A percentile compares a stretch with the other conserved stretches of the same genome.
Evolutionary conservation across 495 filamentous ascomycete genomes (phyloP).

Genomic region (Penicillium angulare): DNA sequence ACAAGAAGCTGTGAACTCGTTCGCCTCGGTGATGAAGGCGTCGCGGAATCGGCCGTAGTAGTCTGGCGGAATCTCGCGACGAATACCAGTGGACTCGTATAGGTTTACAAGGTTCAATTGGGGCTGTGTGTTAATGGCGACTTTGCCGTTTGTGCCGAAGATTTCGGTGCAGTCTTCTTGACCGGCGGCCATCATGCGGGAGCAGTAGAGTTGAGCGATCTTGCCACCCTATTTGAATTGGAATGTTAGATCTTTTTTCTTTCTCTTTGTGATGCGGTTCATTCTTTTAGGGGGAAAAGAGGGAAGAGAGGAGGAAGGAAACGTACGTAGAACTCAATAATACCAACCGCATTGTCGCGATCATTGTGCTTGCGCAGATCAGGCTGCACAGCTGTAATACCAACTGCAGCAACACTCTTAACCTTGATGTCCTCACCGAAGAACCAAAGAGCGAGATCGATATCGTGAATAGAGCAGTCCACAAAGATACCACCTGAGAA

Average conservation of each 20-base stretch:
- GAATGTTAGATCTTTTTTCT: too few species aligned
- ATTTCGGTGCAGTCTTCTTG: slow-evolving; percentile 58
- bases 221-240: slow-evolving; percentile 34
- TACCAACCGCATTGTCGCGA: slow-evolving; percentile 56
- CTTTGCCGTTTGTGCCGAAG: slow-evolving; percentile 55
- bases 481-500: slow-evolving; percentile 55
- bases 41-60: slow-evolving; percentile 57
- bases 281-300: too few species aligned
- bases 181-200: slow-evolving; percentile 59
- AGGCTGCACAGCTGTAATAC: slow-evolving; percentile 54
- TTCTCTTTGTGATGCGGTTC: neutral
- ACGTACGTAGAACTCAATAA: slow-evolving; percentile 54
- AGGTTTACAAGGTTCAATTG: slow-evolving; percentile 47
- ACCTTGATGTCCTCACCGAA: slow-evolving; percentile 39
- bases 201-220: slow-evolving; percentile 56
- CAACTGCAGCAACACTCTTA: slow-evolving; percentile 47
- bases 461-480: slow-evolving; percentile 52
- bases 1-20: slow-evolving; percentile 53
- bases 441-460: slow-evolving; percentile 52
- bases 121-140: slow-evolving; percentile 54
- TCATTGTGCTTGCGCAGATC: slow-evolving; percentile 51
- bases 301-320: too few species aligned
- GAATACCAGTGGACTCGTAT: slow-evolving; percentile 42
- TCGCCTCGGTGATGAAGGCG: slow-evolving; percentile 57
- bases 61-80: slow-evolving; percentile 50